Percentiles rank a stretch among this genome's conserved stretches.
Conservation (phyloP, 1,139 yeast genomes). For the Yarrowia galli region DNA sequence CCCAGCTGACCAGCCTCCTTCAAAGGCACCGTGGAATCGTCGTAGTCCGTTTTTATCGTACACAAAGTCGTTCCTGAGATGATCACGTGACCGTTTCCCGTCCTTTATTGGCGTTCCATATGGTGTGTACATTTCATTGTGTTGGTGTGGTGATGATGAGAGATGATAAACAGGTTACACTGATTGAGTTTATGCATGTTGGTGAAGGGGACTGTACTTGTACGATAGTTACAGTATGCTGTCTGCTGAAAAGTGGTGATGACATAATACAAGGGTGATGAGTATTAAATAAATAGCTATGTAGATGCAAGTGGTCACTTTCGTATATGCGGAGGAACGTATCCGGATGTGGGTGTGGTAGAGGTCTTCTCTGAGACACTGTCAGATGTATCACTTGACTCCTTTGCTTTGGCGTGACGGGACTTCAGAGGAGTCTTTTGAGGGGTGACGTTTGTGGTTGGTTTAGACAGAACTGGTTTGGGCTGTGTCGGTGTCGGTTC, state of each 20-base stretch:
- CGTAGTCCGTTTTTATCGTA: conserved; percentile 29
- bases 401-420: background rate
- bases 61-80: conserved; percentile 19
- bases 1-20: conserved; percentile 52
- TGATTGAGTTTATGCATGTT: background rate
- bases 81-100: background rate
- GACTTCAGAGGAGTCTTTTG: conserved; percentile 12
- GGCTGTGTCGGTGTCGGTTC: too few relatives aligned
- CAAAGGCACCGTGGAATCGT: conserved; percentile 51
- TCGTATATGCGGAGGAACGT: conserved; percentile 22
- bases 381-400: background rate
- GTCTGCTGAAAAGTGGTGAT: too few relatives aligned
- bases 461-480: background rate
- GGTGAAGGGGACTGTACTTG: background rate
- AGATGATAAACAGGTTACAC: too few relatives aligned
- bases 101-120: conserved; percentile 27
- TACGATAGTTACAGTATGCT: too few relatives aligned
- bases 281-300: background rate
- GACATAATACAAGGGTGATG: background rate
- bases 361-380: background rate
- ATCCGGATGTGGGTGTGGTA: background rate
- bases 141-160: too few relatives aligned
- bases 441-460: background rate
- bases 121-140: conserved; percentile 20
- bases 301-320: background rate